Evolutionary conservation across 441 rosid genomes (phyloP), one percentile per base, ranked within the genome.

Genomic region (Theobroma grandiflorum): DNA sequence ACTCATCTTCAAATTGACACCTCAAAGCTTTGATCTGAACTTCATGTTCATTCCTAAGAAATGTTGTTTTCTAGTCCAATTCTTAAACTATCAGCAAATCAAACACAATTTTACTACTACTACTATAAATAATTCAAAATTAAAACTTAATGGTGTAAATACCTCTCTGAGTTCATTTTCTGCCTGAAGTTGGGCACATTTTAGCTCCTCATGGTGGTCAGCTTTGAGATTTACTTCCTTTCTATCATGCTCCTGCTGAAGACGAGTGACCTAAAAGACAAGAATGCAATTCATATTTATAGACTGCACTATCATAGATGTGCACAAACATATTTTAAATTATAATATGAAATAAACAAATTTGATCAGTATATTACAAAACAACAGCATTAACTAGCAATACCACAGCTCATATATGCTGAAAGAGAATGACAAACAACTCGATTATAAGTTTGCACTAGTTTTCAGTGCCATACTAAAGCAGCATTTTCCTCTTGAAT

Each of bases 1-100:
- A 85, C 73, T 94, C 97, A 87, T 95, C 98, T 85, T 95, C 98
- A 84, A 88, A 87, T 86, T 91, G 87, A 84, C 93, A 87, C 84
- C 79, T 85, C 81, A 89, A 66, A 76, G 96, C 93, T 85, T 86
- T 91, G 82, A 93, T 67, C 86, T 89, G 94, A 86, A 87, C 91
- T 76, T 94, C 96, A 85, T 89, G 94, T 70, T 95, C 97, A 75
- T 82, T 89, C 87, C 94, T 84, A 3, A 95, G 84, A 75, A 84
- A 79, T 68, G 57, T 85, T 74, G 87, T 81, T 89, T 84, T 95
- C 98, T 95, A 81, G 45, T 77, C 1, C 40, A 84, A 57, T 61
- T 78, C 49, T 61, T 33, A 26, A 31, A 33, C 45, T 43, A 65
- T 83, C 76, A 80, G 62, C 43, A 68, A 50, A 53, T 37, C 9